Conservation (phyloP, 208 protist species). For the Acanthamoeba comandoni region DNA sequence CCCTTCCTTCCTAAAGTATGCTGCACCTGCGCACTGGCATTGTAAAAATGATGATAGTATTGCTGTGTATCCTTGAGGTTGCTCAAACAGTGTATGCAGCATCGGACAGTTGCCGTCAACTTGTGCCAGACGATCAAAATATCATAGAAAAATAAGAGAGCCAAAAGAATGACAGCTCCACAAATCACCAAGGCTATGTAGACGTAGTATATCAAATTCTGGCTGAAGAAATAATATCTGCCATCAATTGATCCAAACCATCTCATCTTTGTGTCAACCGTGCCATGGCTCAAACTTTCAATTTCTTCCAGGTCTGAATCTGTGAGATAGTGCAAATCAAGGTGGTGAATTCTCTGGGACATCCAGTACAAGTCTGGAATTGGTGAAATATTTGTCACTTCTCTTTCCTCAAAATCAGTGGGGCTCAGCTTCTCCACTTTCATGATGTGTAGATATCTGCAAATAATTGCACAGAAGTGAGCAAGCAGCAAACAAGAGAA, state of each 20-base stretch:
- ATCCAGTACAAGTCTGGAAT: slow-evolving; percentile 61
- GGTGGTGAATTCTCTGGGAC: slow-evolving; percentile 25
- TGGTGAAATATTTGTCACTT: slow-evolving; percentile 7
- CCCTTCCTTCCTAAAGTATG: too few relatives aligned
- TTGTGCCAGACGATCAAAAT: too few relatives aligned
- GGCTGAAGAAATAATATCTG: slow-evolving; percentile 5
- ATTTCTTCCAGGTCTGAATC: slow-evolving; percentile 44
- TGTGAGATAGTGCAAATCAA: slow-evolving; percentile 41
- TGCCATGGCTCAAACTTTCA: too few relatives aligned
- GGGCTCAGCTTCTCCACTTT: slow-evolving; percentile 26
- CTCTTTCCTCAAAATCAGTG: slow-evolving; percentile 27
- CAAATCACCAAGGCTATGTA: slow-evolving; percentile 11
- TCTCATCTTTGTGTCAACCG: neutral
- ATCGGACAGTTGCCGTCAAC: too few relatives aligned
- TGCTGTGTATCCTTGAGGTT: too few relatives aligned
- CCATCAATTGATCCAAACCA: slow-evolving; percentile 44
- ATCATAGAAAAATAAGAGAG: too few relatives aligned
- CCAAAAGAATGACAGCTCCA: too few relatives aligned
- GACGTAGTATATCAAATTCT: slow-evolving; percentile 41
- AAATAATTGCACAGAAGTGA: too few relatives aligned
- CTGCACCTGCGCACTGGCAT: too few relatives aligned
- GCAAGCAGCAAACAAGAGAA: too few relatives aligned
- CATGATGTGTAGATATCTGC: slow-evolving; percentile 12
- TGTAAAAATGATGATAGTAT: too few relatives aligned
- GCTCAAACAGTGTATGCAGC: too few relatives aligned